A percentile compares a stretch with the other conserved stretches of the same genome.
Conservation (phyloP, 2,329 filamentous ascomycete genomes). For the Triangularia setosa region DNA sequence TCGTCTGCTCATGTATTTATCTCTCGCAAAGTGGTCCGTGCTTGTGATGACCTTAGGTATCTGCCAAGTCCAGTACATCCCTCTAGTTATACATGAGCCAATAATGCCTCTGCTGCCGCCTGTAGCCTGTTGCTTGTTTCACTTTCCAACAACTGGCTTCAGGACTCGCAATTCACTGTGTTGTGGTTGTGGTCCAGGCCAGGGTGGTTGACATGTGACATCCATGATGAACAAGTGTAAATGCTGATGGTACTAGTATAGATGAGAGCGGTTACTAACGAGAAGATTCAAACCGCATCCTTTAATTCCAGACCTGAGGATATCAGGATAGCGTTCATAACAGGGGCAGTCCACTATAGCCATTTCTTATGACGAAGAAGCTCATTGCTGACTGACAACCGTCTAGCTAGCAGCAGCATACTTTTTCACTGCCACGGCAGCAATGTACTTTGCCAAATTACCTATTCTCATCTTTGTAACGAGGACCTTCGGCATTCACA, state of each 20-base stretch:
- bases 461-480: background rate
- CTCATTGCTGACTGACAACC: background rate
- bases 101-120: no score
- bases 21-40: no score
- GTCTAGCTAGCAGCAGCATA: background rate
- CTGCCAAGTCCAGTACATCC: no score
- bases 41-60: no score
- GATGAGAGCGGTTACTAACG: background rate
- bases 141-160: no score
- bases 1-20: no score
- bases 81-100: no score
- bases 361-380: background rate
- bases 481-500: background rate
- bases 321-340: background rate
- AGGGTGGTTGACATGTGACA: no score
- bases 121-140: no score
- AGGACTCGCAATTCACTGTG: no score
- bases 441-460: background rate
- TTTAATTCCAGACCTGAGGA: background rate
- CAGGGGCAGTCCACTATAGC: background rate
- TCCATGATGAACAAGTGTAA: background rate
- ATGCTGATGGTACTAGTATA: background rate
- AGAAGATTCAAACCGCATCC: background rate
- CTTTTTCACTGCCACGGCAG: background rate
- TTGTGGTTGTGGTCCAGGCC: no score